Base-by-base conservation (phyloP, 1,284 basidiomycete species). In the Cryptococcus floricola region DNA sequence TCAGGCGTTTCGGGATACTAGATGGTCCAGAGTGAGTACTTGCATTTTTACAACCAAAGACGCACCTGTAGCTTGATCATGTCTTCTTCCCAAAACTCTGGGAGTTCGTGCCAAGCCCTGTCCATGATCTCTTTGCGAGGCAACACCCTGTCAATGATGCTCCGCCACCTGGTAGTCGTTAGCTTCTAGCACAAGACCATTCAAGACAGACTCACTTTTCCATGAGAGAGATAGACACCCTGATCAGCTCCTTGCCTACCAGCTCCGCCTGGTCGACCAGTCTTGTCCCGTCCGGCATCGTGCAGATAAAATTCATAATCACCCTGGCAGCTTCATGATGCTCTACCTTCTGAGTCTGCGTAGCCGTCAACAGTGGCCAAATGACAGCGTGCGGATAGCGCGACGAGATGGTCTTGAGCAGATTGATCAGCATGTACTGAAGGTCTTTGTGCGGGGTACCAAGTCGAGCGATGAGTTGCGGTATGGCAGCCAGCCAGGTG, bases 301-400 rank as follows among this genome's bases (percentile, higher is more conserved):
- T 62, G 31, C 67, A 63, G 50, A 75, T 72, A 44, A 69, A 65
- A n/a, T 64, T 48, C 70, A 72, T 74, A 46, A 75, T 69, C 1
- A 64, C 63, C 37, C 63, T 66, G 1, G 73, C 71, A 0, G 68
- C 71, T 1, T 64, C 60, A 52, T 73, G 64, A 56, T 75, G 70
- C 39, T 71, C 67, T 12, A 54, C 53, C 42, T 69, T 67, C n/a
- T 60, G 59, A 0, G 71, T 75, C 49, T 72, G 68, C 41, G 68
- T 67, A 2, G 73, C 73, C 12, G 71, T 74, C 14, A 73, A 53
- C 8, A 75, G 55, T 5, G 73, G 72, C 73, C 73, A 75, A 28
- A 74, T 74, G 18, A 74, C 60, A 13, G 71, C 71, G 58, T 75
- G 71, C 10, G 71, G 71, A 50, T 65, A 75, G n/a, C 63, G 62